A percentile compares a stretch with the other conserved stretches of the same genome.
These are phyloP conservation scores for Herpetospermum pedunculosum DNA, from an alignment of 306 rosid species.

Conservation along the genomic window DNA sequence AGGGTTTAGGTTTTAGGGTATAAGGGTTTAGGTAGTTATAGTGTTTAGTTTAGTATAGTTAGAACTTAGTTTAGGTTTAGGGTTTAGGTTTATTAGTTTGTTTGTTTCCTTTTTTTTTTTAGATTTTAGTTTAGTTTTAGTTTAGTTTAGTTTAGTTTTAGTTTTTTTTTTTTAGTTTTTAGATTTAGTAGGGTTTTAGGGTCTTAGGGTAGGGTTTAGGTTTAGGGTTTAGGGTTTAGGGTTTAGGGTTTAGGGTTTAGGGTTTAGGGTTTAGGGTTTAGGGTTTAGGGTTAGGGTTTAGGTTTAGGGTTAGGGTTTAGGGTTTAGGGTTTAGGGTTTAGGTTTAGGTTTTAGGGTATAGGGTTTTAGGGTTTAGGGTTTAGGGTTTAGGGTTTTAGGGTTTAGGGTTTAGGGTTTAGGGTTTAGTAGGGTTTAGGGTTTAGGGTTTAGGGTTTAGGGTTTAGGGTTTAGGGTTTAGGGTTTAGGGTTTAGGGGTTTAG, in stretches of 20 bases:
- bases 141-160: too few species aligned
- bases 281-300: not conserved
- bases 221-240: not conserved
- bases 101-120: too few species aligned
- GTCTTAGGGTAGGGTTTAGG: not conserved
- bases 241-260: not conserved
- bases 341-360: not conserved
- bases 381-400: not conserved
- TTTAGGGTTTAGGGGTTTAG: not conserved
- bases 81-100: too few species aligned
- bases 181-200: not conserved
- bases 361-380: not conserved
- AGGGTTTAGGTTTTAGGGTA: not conserved
- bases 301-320: slow-evolving; percentile 3
- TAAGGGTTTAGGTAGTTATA: not conserved
- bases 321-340: slow-evolving; percentile 5
- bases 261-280: slow-evolving; percentile 5
- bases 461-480: not conserved
- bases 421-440: not conserved
- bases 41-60: too few species aligned
- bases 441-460: not conserved
- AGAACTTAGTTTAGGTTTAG: not conserved
- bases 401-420: slow-evolving; percentile 1
- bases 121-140: too few species aligned
- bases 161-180: too few species aligned